Evolutionary conservation across 2,329 filamentous ascomycete species (phyloP).

Genomic region (Fusarium temperatum): DNA sequence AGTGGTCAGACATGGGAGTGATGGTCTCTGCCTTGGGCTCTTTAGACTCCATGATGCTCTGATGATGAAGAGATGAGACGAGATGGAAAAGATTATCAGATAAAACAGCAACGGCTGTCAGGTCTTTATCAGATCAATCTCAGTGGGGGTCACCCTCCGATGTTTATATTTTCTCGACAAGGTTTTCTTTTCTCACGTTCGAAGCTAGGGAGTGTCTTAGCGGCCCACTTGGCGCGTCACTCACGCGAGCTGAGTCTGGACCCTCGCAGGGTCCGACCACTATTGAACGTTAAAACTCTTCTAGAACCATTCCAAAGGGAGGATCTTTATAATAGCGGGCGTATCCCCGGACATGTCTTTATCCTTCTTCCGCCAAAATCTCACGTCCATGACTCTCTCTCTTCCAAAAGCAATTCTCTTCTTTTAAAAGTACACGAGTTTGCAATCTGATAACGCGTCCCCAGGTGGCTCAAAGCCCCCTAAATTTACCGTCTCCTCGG

Average conservation of each 20-base stretch:
- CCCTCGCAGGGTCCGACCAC: background rate
- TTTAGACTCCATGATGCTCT: constrained; percentile 2
- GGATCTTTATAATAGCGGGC: background rate
- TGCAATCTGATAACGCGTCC: background rate
- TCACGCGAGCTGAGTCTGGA: background rate
- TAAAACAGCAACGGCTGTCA: background rate
- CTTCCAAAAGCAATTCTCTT: too few species aligned
- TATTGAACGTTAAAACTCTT: background rate
- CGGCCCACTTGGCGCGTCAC: constrained; percentile 7
- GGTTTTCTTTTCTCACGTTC: background rate
- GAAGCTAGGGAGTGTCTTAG: background rate
- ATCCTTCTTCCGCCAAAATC: background rate
- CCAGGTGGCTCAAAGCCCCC: too few species aligned
- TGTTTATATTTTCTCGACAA: background rate
- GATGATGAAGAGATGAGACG: background rate
- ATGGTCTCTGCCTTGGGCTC: constrained; percentile 16
- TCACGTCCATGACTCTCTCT: background rate
- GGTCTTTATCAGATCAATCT: constrained; percentile 38
- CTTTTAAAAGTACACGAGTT: background rate
- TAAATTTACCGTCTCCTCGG: background rate
- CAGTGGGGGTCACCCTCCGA: constrained; percentile 22
- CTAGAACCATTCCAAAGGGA: background rate
- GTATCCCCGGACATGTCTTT: rapidly evolving
- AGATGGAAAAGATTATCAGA: constrained; percentile 28
- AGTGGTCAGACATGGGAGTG: constrained; percentile 10